Base-by-base conservation (phyloP, 2,329 filamentous ascomycete genomes). In the Monilinia laxa region DNA sequence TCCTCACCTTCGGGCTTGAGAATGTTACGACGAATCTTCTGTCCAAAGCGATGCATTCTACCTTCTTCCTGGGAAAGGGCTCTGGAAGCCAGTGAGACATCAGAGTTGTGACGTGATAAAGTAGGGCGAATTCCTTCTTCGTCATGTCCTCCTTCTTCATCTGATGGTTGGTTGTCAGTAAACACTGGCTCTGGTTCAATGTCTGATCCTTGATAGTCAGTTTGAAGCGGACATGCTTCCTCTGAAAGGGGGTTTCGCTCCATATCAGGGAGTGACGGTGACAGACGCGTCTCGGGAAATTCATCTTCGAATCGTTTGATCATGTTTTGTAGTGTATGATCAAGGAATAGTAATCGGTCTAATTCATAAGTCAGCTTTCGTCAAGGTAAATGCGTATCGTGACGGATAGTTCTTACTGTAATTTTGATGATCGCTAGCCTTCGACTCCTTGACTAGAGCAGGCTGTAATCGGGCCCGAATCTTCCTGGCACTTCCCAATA, bases 231-330 rank as follows among this genome's bases (percentile, higher is more conserved):
- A n/a, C 71, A 68, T 58, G 68, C 18, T 45, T 51, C 38, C 1
- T 49, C n/a, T 14, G 20, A 42, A 25, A 23, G 25, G 64, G 38
- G 7, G 52, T n/a, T 51, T n/a, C 10, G 31, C 28, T 45, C 60
- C 28, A 31, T 47, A 38, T 70, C 69, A 9, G 55, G 67, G 49
- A 70, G 60, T 53, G 72, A 69, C 65, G 72, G 67, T 53, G 71
- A 73, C 40, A 77, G 70, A 47, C 92, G 87, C 0, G 91, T 96
- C 75, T 98, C 94, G 0, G 95, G 95, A 74, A 93, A 98, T 78
- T 98, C 94, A 76, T 96, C 91, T 77, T 98, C 95, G 76, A 98
- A 99, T 38, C 95, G 90, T 76, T 92, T 89, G 75, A 98, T 98
- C 80, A 98, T 97, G 71, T 90, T 89, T 74, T 93, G 85, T 12